Evolutionary conservation across 2,329 filamentous ascomycete genomes (phyloP).

Genomic region (Exophiala lecanii-corni): DNA sequence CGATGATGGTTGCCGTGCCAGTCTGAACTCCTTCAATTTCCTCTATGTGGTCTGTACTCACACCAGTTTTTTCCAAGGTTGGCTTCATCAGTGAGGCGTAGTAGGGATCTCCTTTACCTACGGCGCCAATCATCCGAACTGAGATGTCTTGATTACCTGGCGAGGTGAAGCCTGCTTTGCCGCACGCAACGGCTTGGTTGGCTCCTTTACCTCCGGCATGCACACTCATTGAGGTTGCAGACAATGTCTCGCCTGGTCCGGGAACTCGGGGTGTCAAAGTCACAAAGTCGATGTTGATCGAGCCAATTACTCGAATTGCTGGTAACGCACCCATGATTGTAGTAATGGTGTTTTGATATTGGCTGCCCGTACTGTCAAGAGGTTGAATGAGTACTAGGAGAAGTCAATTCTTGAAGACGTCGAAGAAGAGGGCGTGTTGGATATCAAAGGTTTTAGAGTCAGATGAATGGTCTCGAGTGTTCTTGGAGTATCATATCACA

Average conservation of each 20-base stretch:
- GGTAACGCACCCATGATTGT: constrained; percentile 34
- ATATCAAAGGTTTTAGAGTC: too few relatives aligned
- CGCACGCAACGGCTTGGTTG: constrained; percentile 89
- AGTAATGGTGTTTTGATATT: too few relatives aligned
- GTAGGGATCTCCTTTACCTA: constrained; percentile 57
- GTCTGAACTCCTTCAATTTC: constrained; percentile 50
- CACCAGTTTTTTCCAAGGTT: constrained; percentile 57
- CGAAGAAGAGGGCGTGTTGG: too few relatives aligned
- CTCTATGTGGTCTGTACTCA: constrained; percentile 55
- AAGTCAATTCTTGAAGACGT: too few relatives aligned
- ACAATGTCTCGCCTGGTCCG: constrained; percentile 79
- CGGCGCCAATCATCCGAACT: constrained; percentile 69
- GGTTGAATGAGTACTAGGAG: too few relatives aligned
- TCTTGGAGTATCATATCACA: too few relatives aligned
- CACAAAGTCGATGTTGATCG: constrained; percentile 90
- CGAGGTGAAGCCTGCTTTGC: constrained; percentile 59
- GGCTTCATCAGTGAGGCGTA: constrained; percentile 59
- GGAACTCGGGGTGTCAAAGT: constrained; percentile 82
- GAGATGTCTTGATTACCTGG: constrained; percentile 32
- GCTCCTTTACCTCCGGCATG: constrained; percentile 90
- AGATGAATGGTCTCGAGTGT: too few relatives aligned
- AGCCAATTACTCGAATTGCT: constrained; percentile 78
- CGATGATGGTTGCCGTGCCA: constrained; percentile 70
- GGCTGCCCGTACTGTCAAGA: too few relatives aligned
- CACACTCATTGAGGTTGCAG: constrained; percentile 69